Percentiles rank a stretch among this genome's conserved stretches.
phyloP scores from a whole-genome alignment of 2,329 filamentous ascomycete species.

The Nannizziopsis barbatae region DNA sequence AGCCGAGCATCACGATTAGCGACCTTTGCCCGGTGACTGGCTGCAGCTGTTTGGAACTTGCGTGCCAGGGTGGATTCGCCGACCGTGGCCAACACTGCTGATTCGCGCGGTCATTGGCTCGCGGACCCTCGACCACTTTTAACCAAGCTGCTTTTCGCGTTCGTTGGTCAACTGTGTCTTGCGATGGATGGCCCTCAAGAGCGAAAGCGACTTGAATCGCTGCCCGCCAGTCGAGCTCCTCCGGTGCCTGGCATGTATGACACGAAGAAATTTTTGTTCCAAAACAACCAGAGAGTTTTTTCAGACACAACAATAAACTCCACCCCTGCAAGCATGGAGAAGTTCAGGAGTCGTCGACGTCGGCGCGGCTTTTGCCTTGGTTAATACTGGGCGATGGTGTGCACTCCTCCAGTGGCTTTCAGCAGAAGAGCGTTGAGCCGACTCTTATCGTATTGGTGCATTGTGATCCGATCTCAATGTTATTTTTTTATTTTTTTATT shows the following conservation, averaged over 20 bases:
- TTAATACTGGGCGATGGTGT: slow-evolving; percentile 9
- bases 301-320: too few relatives aligned
- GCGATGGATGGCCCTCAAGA: neutral
- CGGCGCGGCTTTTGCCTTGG: neutral
- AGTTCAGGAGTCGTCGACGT: neutral
- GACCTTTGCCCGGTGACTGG: slow-evolving; percentile 11
- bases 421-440: slow-evolving; percentile 1
- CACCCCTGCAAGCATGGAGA: too few relatives aligned
- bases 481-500: neutral
- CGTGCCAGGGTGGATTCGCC: slow-evolving; percentile 3
- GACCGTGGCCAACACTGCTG: neutral
- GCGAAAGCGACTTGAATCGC: slow-evolving; percentile 3
- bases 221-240: slow-evolving; percentile 6
- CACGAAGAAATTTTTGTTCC: neutral
- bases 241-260: slow-evolving; percentile 11
- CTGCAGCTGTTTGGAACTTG: slow-evolving; percentile 3
- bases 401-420: slow-evolving; percentile 2
- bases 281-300: slow-evolving; percentile 1
- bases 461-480: neutral
- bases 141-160: neutral
- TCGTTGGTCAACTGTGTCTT: slow-evolving; percentile 6
- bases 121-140: neutral
- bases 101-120: slow-evolving; percentile 6
- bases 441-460: slow-evolving; percentile 11
- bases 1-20: slow-evolving; percentile 9